These are phyloP conservation scores for Zygosaccharomyces pseudobailii DNA, from an alignment of 1,139 yeast genomes.

Conservation along the genomic window DNA sequence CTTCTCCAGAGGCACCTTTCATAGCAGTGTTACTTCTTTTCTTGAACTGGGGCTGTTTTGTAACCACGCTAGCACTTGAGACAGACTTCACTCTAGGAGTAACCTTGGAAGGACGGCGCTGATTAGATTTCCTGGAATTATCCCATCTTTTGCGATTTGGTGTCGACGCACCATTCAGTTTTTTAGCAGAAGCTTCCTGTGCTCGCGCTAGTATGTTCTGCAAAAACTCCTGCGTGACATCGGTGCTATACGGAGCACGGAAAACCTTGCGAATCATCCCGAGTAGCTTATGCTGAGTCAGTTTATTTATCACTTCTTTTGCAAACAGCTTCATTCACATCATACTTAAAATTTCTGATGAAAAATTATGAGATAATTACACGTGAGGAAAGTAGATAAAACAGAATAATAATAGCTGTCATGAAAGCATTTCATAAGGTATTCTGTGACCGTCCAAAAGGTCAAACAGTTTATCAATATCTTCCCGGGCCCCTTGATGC, in stretches of 20 bases:
- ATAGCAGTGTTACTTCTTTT: conserved; percentile 6
- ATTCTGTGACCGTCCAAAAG: neutral
- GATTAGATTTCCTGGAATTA: neutral
- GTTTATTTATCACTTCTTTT: neutral
- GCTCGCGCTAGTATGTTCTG: conserved; percentile 16
- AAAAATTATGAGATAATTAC: neutral
- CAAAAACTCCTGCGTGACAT: conserved; percentile 17
- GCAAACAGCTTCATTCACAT: neutral
- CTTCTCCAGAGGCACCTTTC: conserved; percentile 6
- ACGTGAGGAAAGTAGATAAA: neutral
- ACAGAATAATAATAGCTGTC: too few species aligned
- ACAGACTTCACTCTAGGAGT: conserved; percentile 13
- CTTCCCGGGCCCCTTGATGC: neutral
- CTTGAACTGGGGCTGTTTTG: conserved; percentile 18
- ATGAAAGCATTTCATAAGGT: conserved; percentile 3
- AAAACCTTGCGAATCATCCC: conserved; percentile 5
- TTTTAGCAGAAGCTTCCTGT: conserved; percentile 17
- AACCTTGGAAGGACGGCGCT: conserved; percentile 4
- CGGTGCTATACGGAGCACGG: conserved; percentile 20
- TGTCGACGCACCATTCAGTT: conserved; percentile 1
- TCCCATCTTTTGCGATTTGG: neutral
- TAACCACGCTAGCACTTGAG: conserved; percentile 14
- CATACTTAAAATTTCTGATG: neutral
- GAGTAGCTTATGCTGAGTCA: neutral
- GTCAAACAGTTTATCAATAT: neutral